These are phyloP conservation scores for Botrytis byssoidea DNA, from an alignment of 2,329 filamentous ascomycete species.

Conservation along the genomic window DNA sequence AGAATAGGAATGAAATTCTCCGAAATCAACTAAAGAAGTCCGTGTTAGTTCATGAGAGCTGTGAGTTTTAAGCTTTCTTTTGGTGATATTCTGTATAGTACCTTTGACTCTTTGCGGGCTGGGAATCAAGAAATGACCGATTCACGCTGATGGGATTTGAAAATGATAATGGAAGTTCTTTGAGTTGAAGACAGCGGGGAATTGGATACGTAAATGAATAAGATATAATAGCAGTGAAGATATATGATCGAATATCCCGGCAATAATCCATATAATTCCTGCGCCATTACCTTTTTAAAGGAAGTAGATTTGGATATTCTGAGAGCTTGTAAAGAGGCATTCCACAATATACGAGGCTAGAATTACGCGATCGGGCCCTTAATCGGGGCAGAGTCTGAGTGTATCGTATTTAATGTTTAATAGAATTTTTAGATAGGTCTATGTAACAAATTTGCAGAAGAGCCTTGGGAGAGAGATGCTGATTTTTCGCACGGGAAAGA, in stretches of 20 bases:
- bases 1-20: rapidly evolving
- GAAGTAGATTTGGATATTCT: not conserved
- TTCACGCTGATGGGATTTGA: not conserved
- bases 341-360: not conserved
- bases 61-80: rapidly evolving
- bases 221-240: not conserved
- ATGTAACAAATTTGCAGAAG: not conserved
- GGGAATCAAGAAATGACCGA: not conserved
- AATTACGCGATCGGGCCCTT: not conserved
- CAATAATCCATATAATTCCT: not conserved
- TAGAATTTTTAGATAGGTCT: rapidly evolving
- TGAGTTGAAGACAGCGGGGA: not conserved
- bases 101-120: not conserved
- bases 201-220: rapidly evolving
- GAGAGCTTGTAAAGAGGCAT: too few species aligned
- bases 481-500: too few species aligned
- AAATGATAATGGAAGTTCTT: not conserved
- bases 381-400: too few species aligned
- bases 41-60: not conserved
- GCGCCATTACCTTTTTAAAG: not conserved
- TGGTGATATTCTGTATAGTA: rapidly evolving
- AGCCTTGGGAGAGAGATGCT: not conserved
- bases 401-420: not conserved
- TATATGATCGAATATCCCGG: rapidly evolving
- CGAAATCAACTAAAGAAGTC: too few species aligned